Evolutionary conservation across 2,329 filamentous ascomycete genomes (phyloP).

Genomic region (Alternaria sp.): DNA sequence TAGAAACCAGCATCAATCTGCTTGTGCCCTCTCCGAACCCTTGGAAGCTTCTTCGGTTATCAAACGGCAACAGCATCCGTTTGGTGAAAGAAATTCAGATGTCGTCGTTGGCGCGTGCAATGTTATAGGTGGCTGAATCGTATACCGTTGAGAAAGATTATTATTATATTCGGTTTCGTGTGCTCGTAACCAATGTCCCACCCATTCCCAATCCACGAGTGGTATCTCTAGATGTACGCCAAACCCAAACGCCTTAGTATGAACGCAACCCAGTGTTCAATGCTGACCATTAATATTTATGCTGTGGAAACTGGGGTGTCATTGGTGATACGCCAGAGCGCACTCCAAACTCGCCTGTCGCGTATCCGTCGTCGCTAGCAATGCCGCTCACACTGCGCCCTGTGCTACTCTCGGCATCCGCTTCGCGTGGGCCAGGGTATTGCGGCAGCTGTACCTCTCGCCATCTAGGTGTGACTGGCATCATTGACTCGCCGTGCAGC

Average conservation of each 20-base stretch:
- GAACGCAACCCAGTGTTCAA: not conserved
- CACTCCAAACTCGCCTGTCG: conserved; percentile 8
- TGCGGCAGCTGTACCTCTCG: conserved; percentile 26
- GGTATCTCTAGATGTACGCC: conserved; percentile 16
- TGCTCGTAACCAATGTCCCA: not conserved
- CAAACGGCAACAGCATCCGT: not conserved
- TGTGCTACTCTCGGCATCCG: conserved; percentile 25
- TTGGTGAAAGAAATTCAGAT: not conserved
- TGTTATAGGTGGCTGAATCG: not conserved
- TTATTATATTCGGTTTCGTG: not conserved
- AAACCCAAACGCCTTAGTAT: conserved; percentile 1
- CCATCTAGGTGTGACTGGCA: conserved; percentile 29
- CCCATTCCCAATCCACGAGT: conserved; percentile 2
- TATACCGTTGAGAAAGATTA: not conserved
- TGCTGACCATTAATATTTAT: not conserved
- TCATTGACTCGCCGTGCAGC: conserved; percentile 27
- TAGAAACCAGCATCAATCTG: not conserved
- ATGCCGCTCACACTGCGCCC: conserved; percentile 28
- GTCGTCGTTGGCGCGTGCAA: not conserved
- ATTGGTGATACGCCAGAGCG: conserved; percentile 27
- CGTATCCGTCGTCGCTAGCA: conserved; percentile 31
- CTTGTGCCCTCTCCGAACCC: not conserved
- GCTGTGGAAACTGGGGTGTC: conserved; percentile 5
- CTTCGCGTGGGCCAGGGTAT: conserved; percentile 22
- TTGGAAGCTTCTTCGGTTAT: not conserved